Evolutionary conservation across 345 rosid species (phyloP), one percentile per base, ranked within the genome.

Genomic region (Eucalyptus curtisii): DNA sequence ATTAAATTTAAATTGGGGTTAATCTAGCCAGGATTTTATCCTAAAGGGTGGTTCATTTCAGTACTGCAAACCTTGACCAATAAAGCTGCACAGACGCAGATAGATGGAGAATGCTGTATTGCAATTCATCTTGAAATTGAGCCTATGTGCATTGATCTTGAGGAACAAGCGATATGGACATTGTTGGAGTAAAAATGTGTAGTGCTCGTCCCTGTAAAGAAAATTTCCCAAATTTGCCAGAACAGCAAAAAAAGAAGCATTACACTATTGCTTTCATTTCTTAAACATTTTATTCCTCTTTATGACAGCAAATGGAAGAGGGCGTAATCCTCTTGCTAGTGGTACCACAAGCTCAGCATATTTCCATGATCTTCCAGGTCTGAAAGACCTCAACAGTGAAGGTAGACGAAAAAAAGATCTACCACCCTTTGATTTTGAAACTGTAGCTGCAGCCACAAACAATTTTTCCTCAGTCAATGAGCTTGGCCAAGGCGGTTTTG

Each of bases 401-500:
- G 80, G 24, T 33, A 10, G 80, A 19, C 13, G 4, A 17, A 68
- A 68, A 33, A 68, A 19, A 9, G 89, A 91, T 7, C 48, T 91
- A 30, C 88, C 88, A 14, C 33, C 88, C 10, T 90, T 90, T 24
- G 59, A 90, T 42, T 37, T 89, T 27, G 33, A 3, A 20, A 66
- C 85, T 7, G 42, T 91, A n/a, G 57, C 64, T 45, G 44, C 89
- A 45, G 93, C 93, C n/a, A 91, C 91, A 30, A 61, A 53, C 40
- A 27, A 89, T 8, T 91, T 91, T 87, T 89, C 91, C 24, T 9
- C 71, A 16, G 86, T 55, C 8, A 90, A 90, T 47, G 88, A 86
- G 90, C 84, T 91, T 13, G 91, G 91, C n/a, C 86, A 86, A 49
- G 91, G 91, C 1, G 93, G 93, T 19, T 91, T 90, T 86, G 93